phyloP scores from a whole-genome alignment of 202 grass and related monocot species.

The Digitaria exilis region DNA sequence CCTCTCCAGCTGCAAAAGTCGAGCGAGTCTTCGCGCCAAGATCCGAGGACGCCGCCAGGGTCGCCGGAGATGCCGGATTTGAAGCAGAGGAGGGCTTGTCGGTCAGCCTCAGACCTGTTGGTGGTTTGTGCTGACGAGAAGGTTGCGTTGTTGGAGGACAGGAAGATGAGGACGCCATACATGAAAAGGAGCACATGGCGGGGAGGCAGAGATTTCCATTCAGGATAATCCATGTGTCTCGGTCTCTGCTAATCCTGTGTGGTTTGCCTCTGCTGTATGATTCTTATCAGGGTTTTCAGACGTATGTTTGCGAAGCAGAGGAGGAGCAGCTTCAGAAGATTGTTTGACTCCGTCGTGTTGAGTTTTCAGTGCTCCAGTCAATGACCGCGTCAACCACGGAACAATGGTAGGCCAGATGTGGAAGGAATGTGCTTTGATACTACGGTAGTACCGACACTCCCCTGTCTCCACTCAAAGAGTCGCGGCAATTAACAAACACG shows the following conservation, averaged over 20 bases:
- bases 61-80: neutral
- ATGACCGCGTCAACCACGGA: neutral
- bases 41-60: neutral
- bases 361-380: neutral
- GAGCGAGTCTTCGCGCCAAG: constrained; percentile 4
- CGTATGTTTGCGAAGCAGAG: neutral
- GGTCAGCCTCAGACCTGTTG: constrained; percentile 27
- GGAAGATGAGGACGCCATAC: neutral
- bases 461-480: neutral
- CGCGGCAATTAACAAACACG: neutral
- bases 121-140: constrained; percentile 28
- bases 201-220: neutral
- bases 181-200: neutral
- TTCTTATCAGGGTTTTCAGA: neutral
- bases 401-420: neutral
- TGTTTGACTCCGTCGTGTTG: neutral
- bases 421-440: no score
- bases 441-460: neutral
- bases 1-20: constrained; percentile 43
- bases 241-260: neutral
- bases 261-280: neutral
- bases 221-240: constrained; percentile 27
- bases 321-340: neutral
- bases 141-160: neutral
- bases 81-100: constrained; percentile 46